phyloP scores from a whole-genome alignment of 371 early-diverging fungal genomes.

The Rozella allomycis region DNA sequence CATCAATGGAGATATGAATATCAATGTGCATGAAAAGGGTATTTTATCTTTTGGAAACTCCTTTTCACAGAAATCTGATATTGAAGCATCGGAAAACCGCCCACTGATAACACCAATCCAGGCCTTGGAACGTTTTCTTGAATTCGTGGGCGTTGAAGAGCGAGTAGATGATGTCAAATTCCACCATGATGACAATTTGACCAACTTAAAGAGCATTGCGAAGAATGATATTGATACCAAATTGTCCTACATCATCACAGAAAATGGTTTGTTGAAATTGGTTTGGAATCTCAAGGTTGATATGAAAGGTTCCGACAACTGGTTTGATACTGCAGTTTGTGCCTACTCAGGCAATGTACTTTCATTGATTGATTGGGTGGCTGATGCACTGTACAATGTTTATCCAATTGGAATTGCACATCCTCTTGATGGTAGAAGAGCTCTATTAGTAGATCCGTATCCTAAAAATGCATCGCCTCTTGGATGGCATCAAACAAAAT shows the following conservation, averaged over 20 bases:
- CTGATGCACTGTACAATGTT: conserved; percentile 54
- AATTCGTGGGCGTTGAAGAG: no score
- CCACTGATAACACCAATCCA: no score
- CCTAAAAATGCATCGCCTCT: conserved; percentile 43
- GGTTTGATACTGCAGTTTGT: conserved; percentile 66
- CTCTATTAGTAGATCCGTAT: conserved; percentile 43
- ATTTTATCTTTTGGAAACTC: no score
- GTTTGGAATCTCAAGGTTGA: conserved; percentile 79
- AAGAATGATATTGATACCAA: no score
- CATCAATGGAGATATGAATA: conserved; percentile 3
- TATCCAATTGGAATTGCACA: conserved; percentile 67
- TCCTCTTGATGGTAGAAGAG: conserved; percentile 42
- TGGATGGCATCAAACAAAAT: conserved; percentile 62
- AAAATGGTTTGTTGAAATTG: no score
- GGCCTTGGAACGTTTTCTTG: no score
- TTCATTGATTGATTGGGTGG: conserved; percentile 66
- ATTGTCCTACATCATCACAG: no score
- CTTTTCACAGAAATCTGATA: no score
- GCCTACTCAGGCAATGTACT: conserved; percentile 35
- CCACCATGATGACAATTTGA: no score
- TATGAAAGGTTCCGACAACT: conserved; percentile 43
- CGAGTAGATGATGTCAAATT: no score
- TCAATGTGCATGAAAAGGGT: conserved; percentile 2
- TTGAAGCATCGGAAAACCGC: no score
- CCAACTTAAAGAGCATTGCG: no score